A percentile compares a stretch with the other conserved stretches of the same genome.
These are phyloP conservation scores for Silene uniflora DNA, from an alignment of 148 eudicot species.

Conservation along the genomic window DNA sequence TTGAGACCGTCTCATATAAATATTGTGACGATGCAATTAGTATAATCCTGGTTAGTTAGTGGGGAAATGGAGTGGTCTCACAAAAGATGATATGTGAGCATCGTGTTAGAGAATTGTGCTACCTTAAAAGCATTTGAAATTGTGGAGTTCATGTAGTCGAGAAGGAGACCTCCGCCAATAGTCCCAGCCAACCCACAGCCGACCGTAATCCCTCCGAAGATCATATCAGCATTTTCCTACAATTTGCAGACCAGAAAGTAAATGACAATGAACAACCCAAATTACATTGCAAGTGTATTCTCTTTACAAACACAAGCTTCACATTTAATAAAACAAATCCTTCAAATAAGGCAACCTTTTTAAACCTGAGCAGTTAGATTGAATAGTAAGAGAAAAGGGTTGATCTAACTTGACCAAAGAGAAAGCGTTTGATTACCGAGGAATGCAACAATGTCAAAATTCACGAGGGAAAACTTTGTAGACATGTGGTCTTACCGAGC, in stretches of 20 bases:
- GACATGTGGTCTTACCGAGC: too few relatives aligned
- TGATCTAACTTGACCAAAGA: too few relatives aligned
- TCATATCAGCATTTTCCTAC: conserved; percentile 75
- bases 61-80: background rate
- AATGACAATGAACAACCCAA: background rate
- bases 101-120: background rate
- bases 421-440: too few relatives aligned
- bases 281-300: background rate
- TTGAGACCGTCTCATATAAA: too few relatives aligned
- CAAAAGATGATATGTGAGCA: background rate
- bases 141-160: conserved; percentile 68
- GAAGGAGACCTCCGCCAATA: conserved; percentile 71
- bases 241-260: conserved; percentile 15
- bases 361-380: background rate
- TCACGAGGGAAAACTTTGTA: too few relatives aligned
- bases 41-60: background rate
- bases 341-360: background rate
- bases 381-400: too few relatives aligned
- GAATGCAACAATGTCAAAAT: too few relatives aligned
- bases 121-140: conserved; percentile 95
- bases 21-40: too few relatives aligned
- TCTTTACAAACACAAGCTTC: too few relatives aligned
- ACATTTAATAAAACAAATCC: background rate
- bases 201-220: conserved; percentile 79
- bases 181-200: conserved; percentile 83